These are phyloP conservation scores for Baorangia bicolor DNA, from an alignment of 768 basidiomycete genomes.

Conservation along the genomic window DNA sequence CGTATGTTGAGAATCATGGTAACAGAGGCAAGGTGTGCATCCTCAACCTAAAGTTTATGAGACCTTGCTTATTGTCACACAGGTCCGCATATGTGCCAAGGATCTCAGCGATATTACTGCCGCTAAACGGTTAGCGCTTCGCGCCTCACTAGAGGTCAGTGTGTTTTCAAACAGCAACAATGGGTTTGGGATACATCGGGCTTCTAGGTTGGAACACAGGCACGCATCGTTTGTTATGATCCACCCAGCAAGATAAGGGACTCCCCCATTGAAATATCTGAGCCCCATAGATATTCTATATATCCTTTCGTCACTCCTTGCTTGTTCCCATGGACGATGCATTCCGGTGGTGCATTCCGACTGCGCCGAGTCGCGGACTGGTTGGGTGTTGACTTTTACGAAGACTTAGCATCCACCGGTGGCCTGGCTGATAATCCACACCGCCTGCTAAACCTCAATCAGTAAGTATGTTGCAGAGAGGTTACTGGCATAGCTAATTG, in stretches of 20 bases:
- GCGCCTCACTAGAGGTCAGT: conserved; percentile 53
- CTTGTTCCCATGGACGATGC: conserved; percentile 48
- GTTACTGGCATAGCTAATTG: conserved; percentile 7
- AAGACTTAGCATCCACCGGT: conserved; percentile 37
- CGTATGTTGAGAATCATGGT: conserved; percentile 55
- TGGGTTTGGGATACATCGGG: conserved; percentile 6
- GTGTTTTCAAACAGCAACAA: background rate
- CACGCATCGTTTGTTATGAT: conserved; percentile 29
- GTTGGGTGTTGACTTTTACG: conserved; percentile 40
- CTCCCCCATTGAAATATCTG: conserved; percentile 29
- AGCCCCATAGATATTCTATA: conserved; percentile 50
- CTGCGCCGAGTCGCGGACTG: conserved; percentile 63
- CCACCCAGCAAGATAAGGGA: conserved; percentile 28
- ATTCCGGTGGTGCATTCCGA: conserved; percentile 49
- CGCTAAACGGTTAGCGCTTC: conserved; percentile 54
- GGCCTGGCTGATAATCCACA: conserved; percentile 39
- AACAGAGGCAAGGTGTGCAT: conserved; percentile 44
- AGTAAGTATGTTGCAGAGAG: conserved; percentile 30
- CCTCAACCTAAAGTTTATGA: background rate
- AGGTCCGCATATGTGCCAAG: conserved; percentile 60
- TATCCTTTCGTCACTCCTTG: conserved; percentile 63
- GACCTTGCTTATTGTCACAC: background rate
- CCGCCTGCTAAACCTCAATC: conserved; percentile 33
- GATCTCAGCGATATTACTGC: conserved; percentile 37
- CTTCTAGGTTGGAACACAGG: conserved; percentile 15